phyloP scores from a whole-genome alignment of 257 asterid genomes.

The Hygrophila difformis region DNA sequence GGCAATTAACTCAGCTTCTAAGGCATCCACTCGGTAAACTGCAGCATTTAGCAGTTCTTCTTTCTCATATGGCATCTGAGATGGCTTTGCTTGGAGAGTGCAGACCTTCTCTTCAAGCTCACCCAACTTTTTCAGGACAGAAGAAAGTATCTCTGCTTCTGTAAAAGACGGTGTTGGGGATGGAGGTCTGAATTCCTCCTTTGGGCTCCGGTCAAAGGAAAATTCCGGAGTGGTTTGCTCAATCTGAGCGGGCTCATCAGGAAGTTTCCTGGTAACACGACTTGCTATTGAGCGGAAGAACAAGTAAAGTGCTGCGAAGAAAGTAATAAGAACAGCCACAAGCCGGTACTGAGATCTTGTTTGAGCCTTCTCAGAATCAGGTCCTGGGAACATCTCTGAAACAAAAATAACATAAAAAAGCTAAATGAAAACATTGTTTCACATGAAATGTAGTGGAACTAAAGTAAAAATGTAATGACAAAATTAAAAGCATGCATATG shows the following conservation, averaged over 20 bases:
- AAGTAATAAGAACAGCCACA: slow-evolving; percentile 50
- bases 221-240: slow-evolving; percentile 27
- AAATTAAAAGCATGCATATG: too few species aligned
- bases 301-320: slow-evolving; percentile 52
- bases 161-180: slow-evolving; percentile 33
- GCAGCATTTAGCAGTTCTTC: slow-evolving; percentile 80
- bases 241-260: slow-evolving; percentile 22
- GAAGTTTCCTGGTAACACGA: slow-evolving; percentile 43
- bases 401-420: slow-evolving; percentile 9
- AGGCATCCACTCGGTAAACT: slow-evolving; percentile 75
- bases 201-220: slow-evolving; percentile 16
- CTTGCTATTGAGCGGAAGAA: slow-evolving; percentile 37
- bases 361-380: slow-evolving; percentile 40
- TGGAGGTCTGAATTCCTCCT: slow-evolving; percentile 33
- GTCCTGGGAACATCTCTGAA: slow-evolving; percentile 37
- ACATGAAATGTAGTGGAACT: neutral
- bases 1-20: slow-evolving; percentile 81
- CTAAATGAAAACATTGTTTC: neutral
- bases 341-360: slow-evolving; percentile 38
- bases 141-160: slow-evolving; percentile 40
- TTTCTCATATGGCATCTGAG: slow-evolving; percentile 75
- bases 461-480: neutral
- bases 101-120: slow-evolving; percentile 65
- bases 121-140: slow-evolving; percentile 46
- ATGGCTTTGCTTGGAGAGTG: slow-evolving; percentile 50